Evolutionary conservation across 495 filamentous ascomycete species (phyloP), one percentile per base, ranked within the genome.

Genomic region (Podospora pseudoanserina): DNA sequence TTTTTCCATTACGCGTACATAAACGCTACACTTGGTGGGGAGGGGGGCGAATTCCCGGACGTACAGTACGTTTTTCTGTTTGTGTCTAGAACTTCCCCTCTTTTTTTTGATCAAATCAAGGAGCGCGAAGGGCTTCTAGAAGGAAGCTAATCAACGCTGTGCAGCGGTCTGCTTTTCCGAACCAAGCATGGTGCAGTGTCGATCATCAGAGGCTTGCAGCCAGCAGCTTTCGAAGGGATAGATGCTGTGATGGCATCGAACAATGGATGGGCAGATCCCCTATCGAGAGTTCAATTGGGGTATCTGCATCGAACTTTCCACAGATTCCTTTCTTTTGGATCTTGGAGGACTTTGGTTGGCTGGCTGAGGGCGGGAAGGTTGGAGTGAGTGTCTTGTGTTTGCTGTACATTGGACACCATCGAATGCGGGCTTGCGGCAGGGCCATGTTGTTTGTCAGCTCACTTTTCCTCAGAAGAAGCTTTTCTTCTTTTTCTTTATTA

Each of bases 271-370:
- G 34, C 6, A 5, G 11, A 11, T 5, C 34, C 34, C 34, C 11
- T 39, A 5, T 39, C 34, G 34, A 11, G 11, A 39, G 16, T 44
- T 44, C 65, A n/a, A 27, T 39, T 63, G 49, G 28, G 66, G 66
- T 26, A 63, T 67, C 59, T 67, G 66, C 66, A 64, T 9, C 23
- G 60, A 63, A 67, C 60, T 59, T 67, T 67, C 65, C 58, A 67
- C 30, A 39, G 23, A 53, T 60, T 54, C 65, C 39, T 49, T 49
- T 13, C 39, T 3, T 49, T 49, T 49, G 39, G 39, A 49, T 49
- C 39, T 11, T 49, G 39, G 13, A 49, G 39, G 9, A 49, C 5
- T 13, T 49, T 49, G 39, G 39, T 16, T 49, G 39, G 39, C 11
- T 11, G 6, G 55, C 16, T 26, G 23, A 23, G 23, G 23, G 23